Base-by-base conservation (phyloP, 768 basidiomycete genomes). In the Tricholoma matsutake region DNA sequence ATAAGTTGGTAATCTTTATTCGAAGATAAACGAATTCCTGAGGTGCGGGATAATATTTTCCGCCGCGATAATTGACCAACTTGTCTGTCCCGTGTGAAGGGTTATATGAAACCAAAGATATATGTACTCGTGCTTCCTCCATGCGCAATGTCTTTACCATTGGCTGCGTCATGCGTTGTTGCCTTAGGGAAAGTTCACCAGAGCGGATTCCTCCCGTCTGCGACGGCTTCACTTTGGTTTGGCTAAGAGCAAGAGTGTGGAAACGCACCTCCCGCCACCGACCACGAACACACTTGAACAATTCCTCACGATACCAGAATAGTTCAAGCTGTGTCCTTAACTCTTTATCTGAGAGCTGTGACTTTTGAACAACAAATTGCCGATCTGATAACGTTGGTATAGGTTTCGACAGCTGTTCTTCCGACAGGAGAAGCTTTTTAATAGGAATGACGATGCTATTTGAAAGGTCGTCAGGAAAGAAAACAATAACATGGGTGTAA, bases 231-330 rank as follows among this genome's bases (percentile, higher is more conserved):
- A 54, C 53, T 25, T 54, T 41, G 20, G 29, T 43, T n/a, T 41
- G 53, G 31, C 64, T 3, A n/a, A 7, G 20, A 16, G 20, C 14
- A 47, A 56, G 57, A 16, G 3, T 25, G n/a, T 18, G 61, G 56
- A 37, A 32, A 57, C 83, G 61, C 61, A 94, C 96, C 84, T 98
- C 97, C 68, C 83, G 83, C 97, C 97, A 99, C 16, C 78, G 79
- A 9, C 89, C 89, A 11, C 76, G 78, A 13, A 98, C 71, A 54
- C 76, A 74, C 51, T 84, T 84, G 67, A 98, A 83, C 9, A 99
- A 75, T 63, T 89, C 86, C 72, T 99, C 96, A 35, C 96, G 82
- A 71, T 97, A 96, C 97, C 97, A 99, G 77, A 98, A 99, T 14
- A 96, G 71, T 69, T 94, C 91, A 39, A 86, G 81, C 69, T 94